Evolutionary conservation across 495 filamentous ascomycete species (phyloP).

Genomic region (Neurospora terricola): DNA sequence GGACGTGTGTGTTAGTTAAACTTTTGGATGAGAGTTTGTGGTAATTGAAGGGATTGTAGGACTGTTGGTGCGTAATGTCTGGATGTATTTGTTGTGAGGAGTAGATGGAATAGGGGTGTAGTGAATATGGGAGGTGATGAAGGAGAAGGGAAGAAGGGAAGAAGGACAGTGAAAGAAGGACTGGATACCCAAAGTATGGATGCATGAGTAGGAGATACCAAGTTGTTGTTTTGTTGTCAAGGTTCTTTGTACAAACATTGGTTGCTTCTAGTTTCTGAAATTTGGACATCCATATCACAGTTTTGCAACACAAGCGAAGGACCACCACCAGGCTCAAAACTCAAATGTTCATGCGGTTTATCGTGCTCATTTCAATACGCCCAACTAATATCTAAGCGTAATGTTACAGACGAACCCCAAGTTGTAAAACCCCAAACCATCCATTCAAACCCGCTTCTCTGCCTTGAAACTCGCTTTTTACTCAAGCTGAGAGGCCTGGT

Average conservation of each 20-base stretch:
- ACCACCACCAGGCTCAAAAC: not conserved
- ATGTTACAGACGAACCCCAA: constrained; percentile 1
- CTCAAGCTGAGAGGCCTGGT: constrained; percentile 92
- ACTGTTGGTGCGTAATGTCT: not conserved
- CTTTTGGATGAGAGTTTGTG: too few relatives aligned
- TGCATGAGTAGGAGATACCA: not conserved
- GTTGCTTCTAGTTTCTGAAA: not conserved
- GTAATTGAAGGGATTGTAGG: too few relatives aligned
- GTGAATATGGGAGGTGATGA: not conserved
- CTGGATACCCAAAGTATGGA: not conserved
- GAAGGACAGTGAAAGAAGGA: not conserved
- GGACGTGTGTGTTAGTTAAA: too few relatives aligned
- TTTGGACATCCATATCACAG: not conserved
- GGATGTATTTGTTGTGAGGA: constrained; percentile 2
- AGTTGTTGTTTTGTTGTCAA: too few relatives aligned
- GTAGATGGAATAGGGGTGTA: not conserved
- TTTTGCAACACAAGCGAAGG: not conserved
- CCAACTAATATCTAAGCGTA: not conserved
- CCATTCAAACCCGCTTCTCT: not conserved
- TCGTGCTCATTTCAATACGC: not conserved
- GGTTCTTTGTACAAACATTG: not conserved
- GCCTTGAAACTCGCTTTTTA: constrained; percentile 31
- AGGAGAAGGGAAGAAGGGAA: not conserved
- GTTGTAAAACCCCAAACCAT: not conserved
- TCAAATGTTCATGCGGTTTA: not conserved